Evolutionary conservation across 352 stramenopile species (phyloP), one percentile per base, ranked within the genome.

Genomic region (Phytophthora ohioensis): DNA sequence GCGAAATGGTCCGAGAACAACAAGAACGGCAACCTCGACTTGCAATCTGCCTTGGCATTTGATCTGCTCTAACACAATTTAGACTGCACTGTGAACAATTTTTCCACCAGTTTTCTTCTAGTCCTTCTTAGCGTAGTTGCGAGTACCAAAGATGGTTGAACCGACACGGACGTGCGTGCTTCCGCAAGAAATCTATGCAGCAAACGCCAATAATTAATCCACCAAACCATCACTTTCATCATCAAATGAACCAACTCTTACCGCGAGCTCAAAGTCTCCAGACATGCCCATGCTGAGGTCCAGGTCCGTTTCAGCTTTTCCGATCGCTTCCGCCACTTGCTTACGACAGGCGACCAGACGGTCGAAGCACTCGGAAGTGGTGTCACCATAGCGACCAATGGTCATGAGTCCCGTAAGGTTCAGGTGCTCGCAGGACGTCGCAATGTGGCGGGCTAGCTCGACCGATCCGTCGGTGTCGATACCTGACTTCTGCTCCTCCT

Each of bases 251-350:
- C 6, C 21, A 57, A 41, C 27, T 68, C 80, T 41, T 54, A 93
- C 87, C 48, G 98, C 98, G 27, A 97, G 85, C 74, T 99, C 95
- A 78, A 96, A 99, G 76, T 99, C 98, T 17, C 85, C 88, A n/a
- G 93, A 99, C 98, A 99, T 99, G 69, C 98, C 98, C 98, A 99
- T 99, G 66, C 94, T 99, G 27, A 99, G 87, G 64, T 95, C 97
- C 21, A 99, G 75, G 3, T 89, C 77, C 3, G 84, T 75, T 45
- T 90, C 78, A 17, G 92, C 48, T 39, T 81, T 75, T n/a, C 73
- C 73, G 15, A 97, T 79, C 6, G 85, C 80, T 31, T 89, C 82
- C 6, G 90, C 88, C 41, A 97, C 72, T 13, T 76, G 45, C 67
- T 87, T 82, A 27, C 93, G 83, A 61, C 82, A 97, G 15, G 76